A percentile compares a stretch with the other conserved stretches of the same genome.
Conservation (phyloP, 2,329 filamentous ascomycete species). For the Aspergillus sp. region DNA sequence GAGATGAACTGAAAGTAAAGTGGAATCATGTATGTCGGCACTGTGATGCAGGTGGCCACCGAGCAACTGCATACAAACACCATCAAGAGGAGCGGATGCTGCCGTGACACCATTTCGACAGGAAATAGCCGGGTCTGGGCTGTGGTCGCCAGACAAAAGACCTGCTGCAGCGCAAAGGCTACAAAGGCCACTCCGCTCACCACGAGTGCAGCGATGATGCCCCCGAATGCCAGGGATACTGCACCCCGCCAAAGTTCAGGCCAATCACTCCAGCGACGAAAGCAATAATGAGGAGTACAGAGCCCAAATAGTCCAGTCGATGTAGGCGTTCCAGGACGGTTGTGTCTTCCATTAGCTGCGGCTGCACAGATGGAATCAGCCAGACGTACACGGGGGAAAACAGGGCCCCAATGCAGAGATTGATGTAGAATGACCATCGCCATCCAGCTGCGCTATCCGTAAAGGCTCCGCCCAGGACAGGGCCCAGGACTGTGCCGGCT, state of each 20-base stretch:
- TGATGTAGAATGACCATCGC: constrained; percentile 52
- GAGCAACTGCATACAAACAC: constrained; percentile 30
- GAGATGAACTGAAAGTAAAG: constrained; percentile 52
- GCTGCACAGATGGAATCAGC: constrained; percentile 29
- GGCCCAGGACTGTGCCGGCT: constrained; percentile 32
- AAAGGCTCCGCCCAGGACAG: constrained; percentile 16
- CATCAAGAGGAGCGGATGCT: constrained; percentile 40
- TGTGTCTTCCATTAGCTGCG: constrained; percentile 13
- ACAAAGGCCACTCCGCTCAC: constrained; percentile 42
- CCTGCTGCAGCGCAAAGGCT: constrained; percentile 45
- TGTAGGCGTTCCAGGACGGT: constrained; percentile 16
- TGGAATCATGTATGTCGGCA: constrained; percentile 48
- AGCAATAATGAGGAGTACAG: constrained; percentile 40
- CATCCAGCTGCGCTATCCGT: constrained; percentile 15
- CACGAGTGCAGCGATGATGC: constrained; percentile 7
- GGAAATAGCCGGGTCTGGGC: constrained; percentile 45
- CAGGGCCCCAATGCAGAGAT: constrained; percentile 45
- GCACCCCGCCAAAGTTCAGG: constrained; percentile 47
- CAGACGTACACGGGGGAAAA: constrained; percentile 43
- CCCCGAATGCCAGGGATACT: constrained; percentile 45
- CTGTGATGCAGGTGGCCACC: constrained; percentile 29
- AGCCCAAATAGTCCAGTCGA: constrained; percentile 45
- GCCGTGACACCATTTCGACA: constrained; percentile 38
- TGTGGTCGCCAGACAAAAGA: constrained; percentile 40
- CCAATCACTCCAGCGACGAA: constrained; percentile 43